phyloP scores from a whole-genome alignment of 2,329 filamentous ascomycete genomes.

The Exophiala sp. region DNA sequence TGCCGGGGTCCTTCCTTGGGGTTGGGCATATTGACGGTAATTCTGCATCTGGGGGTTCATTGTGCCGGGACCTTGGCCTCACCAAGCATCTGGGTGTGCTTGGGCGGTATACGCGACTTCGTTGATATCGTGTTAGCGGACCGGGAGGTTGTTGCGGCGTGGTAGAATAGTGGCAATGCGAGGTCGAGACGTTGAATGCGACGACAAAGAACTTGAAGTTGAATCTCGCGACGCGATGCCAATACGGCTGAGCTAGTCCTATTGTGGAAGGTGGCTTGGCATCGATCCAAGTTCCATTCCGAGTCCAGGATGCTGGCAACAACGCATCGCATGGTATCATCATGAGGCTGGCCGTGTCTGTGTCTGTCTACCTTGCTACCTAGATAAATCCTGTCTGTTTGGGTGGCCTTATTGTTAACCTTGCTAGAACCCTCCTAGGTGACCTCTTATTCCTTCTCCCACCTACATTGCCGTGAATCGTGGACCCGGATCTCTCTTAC shows the following conservation, averaged over 20 bases:
- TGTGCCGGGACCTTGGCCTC: conserved; percentile 1
- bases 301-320: too few species aligned
- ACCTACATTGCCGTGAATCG: too few species aligned
- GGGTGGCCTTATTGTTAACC: too few species aligned
- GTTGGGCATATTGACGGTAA: conserved; percentile 27
- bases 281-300: neutral
- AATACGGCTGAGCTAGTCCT: conserved; percentile 9
- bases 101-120: neutral
- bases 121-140: neutral
- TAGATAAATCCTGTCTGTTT: too few species aligned
- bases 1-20: conserved; percentile 22
- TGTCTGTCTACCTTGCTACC: too few species aligned
- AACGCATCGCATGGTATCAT: too few species aligned
- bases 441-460: too few species aligned
- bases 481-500: neutral
- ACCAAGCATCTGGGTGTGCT: neutral
- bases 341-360: too few species aligned
- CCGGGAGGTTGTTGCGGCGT: neutral
- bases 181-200: neutral
- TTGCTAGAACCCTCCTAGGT: too few species aligned
- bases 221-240: conserved; percentile 4
- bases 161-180: neutral
- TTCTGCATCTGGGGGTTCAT: conserved; percentile 30
- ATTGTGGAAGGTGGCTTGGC: conserved; percentile 6
- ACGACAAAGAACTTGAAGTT: neutral